Percentiles rank a stretch among this genome's conserved stretches.
phyloP scores from a whole-genome alignment of 495 filamentous ascomycete genomes.

The Rostrohypoxylon terebratum region DNA sequence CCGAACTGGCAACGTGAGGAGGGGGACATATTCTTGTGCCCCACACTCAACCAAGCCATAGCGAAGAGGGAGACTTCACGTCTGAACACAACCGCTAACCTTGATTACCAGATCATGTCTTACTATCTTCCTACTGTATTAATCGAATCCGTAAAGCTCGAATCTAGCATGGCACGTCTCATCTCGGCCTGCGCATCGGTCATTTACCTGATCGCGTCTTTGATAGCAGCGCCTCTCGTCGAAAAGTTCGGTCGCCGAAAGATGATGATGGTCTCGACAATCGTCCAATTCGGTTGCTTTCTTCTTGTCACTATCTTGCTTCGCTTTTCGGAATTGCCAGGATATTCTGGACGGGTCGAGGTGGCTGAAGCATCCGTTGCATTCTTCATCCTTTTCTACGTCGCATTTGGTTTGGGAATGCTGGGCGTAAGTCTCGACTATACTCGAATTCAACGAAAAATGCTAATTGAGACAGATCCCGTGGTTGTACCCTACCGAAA shows the following conservation, averaged over 20 bases:
- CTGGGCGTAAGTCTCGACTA: slow-evolving; percentile 50
- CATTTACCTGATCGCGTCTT: slow-evolving; percentile 55
- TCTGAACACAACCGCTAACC: slow-evolving; percentile 36
- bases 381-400: slow-evolving; percentile 66
- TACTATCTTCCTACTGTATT: slow-evolving; percentile 61
- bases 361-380: slow-evolving; percentile 57
- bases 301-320: slow-evolving; percentile 68
- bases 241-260: slow-evolving; percentile 66
- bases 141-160: slow-evolving; percentile 56
- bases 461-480: slow-evolving; percentile 51
- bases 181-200: slow-evolving; percentile 51
- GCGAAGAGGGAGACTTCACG: neutral
- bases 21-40: neutral
- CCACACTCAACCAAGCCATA: neutral
- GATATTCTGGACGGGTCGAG: slow-evolving; percentile 49
- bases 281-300: slow-evolving; percentile 67
- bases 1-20: neutral
- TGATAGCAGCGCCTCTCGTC: slow-evolving; percentile 65
- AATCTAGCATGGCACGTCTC: slow-evolving; percentile 48
- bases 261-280: slow-evolving; percentile 69
- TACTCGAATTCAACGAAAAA: neutral
- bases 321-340: slow-evolving; percentile 54
- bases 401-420: slow-evolving; percentile 67
- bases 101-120: slow-evolving; percentile 46
- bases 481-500: slow-evolving; percentile 74